Base-by-base conservation (phyloP, 129 eudicot species). In the Chrysanthemum makinoi region DNA sequence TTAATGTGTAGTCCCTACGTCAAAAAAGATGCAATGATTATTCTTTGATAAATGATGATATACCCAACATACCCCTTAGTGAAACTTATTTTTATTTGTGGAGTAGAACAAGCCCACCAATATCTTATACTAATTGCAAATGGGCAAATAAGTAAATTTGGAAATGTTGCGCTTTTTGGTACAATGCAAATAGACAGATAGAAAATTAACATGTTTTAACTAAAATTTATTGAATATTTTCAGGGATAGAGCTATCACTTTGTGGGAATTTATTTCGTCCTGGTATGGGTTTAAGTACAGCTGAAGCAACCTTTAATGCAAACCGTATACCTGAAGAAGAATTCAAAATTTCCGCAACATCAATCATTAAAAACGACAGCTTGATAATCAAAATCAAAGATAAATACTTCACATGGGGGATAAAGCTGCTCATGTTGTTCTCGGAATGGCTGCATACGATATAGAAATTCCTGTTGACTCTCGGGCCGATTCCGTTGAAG, bases 341-440 rank as follows among this genome's bases (percentile, higher is more conserved):
- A 57, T 94, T 85, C 20, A 85, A 75, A 65, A 73, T 35, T 53
- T 80, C 89, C 13, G 83, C 94, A 30, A 15, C 86, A 58, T 87
- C 97, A 52, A 71, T 94, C 11, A 47, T 86, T 6, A 94, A 87
- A 79, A 90, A 90, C 22, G 97, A 90, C 67, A 88, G 85, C 73
- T 78, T 94, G 67, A 76, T 90, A 16, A 80, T 94, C 65, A 84
- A 88, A 73, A 61, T 85, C 15, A 82, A 83, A 10, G 91, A 83
- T 71, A 84, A 66, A 70, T 94, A 94, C 87, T 77, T 90, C 58
- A 70, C 83, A 39, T 94, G 99, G 99, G n/a, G 73, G 96, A 90
- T 20, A 90, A 90, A 77, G 91, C 96, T 48, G 87, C 96, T 73
- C 97, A 82, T 14, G 39, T 90, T 16, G 80, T 90, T 72, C 90